A percentile compares a stretch with the other conserved stretches of the same genome.
Evolutionary conservation across 2,329 filamentous ascomycete species (phyloP).

Genomic region (Microsporum ferrugineum): DNA sequence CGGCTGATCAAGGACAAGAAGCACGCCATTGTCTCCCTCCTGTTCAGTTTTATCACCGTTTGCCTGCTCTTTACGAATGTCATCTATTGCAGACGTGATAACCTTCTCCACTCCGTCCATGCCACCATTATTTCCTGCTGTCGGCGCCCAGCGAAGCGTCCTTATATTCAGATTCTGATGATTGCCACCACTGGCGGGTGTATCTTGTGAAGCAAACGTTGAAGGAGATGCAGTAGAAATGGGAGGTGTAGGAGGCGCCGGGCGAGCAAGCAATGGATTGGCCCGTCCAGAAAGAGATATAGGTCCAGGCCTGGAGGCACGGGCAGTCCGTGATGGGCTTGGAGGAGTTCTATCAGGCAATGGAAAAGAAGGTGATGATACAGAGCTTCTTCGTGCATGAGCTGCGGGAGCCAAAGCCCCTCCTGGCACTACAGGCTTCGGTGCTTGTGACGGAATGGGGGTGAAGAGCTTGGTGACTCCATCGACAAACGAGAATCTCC

Average conservation of each 20-base stretch:
- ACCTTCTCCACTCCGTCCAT: slow-evolving; percentile 27
- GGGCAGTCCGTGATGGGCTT: not conserved
- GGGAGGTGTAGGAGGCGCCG: not conserved
- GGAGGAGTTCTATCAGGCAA: slow-evolving; percentile 3
- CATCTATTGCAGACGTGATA: slow-evolving; percentile 22
- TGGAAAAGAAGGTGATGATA: not conserved
- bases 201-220: not conserved
- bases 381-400: not conserved
- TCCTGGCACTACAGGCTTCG: not conserved
- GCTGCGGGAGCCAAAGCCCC: not conserved
- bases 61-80: not conserved
- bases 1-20: slow-evolving; percentile 56
- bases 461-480: slow-evolving; percentile 52
- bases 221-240: not conserved
- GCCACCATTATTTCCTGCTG: not conserved
- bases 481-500: slow-evolving; percentile 62
- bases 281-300: not conserved
- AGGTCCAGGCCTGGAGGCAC: not conserved
- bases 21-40: slow-evolving; percentile 25
- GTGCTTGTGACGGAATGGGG: slow-evolving; percentile 3
- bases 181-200: not conserved
- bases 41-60: slow-evolving; percentile 6
- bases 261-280: slow-evolving; percentile 1
- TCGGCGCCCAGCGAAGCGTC: not conserved
- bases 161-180: not conserved